Evolutionary conservation across 2,329 filamentous ascomycete genomes (phyloP), one percentile per base, ranked within the genome.

Genomic region (Drechslera avenae): DNA sequence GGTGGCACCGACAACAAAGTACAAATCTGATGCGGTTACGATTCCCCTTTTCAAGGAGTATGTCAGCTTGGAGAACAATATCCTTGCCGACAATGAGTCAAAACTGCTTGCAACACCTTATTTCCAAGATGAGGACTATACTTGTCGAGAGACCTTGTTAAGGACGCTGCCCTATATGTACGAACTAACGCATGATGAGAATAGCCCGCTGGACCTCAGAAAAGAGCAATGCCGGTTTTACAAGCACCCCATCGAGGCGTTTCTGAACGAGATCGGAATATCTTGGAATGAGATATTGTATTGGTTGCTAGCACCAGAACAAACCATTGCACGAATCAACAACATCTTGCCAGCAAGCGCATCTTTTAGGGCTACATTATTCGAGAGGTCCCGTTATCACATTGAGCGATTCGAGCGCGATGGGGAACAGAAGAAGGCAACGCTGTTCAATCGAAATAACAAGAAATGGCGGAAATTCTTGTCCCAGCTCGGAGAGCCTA

Each of bases 1-100:
- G 46, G 52, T 33, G 19, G 56, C 32, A 28, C 48, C 45, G 6
- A 49, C 31, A 8, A 71, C 58, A 17, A 52, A 28, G 16, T 66
- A 63, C 45, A 53, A 43, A 17, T 54, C 59, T 4, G 52, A 52
- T 12, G 54, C 55, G 28, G 39, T 62, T 10, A 23, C 45, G 1
- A 53, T 77, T 17, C 76, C 76, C 2, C 52, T 50, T 8, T 78
- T 76, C 56, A 71, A 67, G 2, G 73, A 77, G 49, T 78, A 75
- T 51, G 71, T 76, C n/a, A 71, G 63, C 32, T 61, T 79, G 35
- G 71, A 68, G 40, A 57, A 71, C 32, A 79, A 75, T 46, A 60
- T 79, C 3, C 69, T 79, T 0, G 68, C 73, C 3, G 67, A 72
- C 12, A 79, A 79, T 42, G 66, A 72, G 26, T 71, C 60, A 1